phyloP scores from a whole-genome alignment of 352 stramenopile species.

The Phytophthora agathidicida region DNA sequence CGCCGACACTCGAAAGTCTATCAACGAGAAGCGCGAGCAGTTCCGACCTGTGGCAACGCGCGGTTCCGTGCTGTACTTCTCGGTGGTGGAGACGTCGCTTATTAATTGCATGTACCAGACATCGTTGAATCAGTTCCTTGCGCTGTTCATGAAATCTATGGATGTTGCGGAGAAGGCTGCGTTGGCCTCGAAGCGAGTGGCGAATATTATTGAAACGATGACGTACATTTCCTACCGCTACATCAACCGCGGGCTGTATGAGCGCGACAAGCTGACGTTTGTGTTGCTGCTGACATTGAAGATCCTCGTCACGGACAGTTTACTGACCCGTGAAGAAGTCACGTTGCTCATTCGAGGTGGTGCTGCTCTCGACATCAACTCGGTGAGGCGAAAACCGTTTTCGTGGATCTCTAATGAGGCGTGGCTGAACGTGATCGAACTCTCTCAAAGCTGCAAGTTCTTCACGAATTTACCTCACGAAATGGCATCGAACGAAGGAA shows the following conservation, averaged over 20 bases:
- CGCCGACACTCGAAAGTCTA: constrained; percentile 96
- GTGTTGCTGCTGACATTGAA: constrained; percentile 97
- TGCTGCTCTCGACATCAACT: constrained; percentile 97
- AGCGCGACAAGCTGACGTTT: constrained; percentile 99
- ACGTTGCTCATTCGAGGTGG: constrained; percentile 96
- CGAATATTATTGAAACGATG: constrained; percentile 99
- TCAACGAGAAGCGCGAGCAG: constrained; percentile 98
- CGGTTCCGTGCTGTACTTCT: constrained; percentile 98
- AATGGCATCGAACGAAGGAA: constrained; percentile 96
- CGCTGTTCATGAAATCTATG: constrained; percentile 98
- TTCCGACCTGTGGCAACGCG: constrained; percentile 98
- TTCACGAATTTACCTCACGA: constrained; percentile 96
- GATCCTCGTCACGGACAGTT: constrained; percentile 95
- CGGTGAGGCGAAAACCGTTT: constrained; percentile 95
- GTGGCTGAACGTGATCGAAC: constrained; percentile 98
- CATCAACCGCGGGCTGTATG: constrained; percentile 98
- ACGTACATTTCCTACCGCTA: constrained; percentile 99
- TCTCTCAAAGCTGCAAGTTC: constrained; percentile 96
- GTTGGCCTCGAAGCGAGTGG: constrained; percentile 97
- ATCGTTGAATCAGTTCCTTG: constrained; percentile 97
- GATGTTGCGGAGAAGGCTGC: constrained; percentile 96
- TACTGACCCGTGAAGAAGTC: constrained; percentile 95
- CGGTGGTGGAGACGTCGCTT: constrained; percentile 97
- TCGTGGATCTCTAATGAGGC: constrained; percentile 97
- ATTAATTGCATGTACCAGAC: constrained; percentile 99